Conservation (phyloP, 2,329 filamentous ascomycete genomes). For the Phaeosphaeriaceae sp. region DNA sequence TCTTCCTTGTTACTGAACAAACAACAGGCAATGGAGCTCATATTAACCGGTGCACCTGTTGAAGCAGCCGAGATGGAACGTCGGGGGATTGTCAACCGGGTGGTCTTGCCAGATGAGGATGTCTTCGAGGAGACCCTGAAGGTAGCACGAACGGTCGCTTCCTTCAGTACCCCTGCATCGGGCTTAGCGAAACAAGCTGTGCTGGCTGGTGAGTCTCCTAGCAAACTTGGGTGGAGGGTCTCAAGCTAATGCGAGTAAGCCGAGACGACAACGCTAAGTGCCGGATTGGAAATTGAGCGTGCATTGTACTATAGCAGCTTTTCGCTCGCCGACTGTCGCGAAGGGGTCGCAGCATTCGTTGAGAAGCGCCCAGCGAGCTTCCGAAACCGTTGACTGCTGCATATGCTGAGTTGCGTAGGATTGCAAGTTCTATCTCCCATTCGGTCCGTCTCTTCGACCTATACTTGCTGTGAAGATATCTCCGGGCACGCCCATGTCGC, state of each 20-base stretch:
- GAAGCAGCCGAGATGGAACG: slow-evolving; percentile 50
- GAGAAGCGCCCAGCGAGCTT: slow-evolving; percentile 46
- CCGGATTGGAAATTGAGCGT: slow-evolving; percentile 50
- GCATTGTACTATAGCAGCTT: slow-evolving; percentile 46
- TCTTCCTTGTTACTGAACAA: slow-evolving; percentile 19
- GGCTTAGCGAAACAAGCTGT: slow-evolving; percentile 56
- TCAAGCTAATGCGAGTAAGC: slow-evolving; percentile 39
- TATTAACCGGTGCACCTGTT: slow-evolving; percentile 51
- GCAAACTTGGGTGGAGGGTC: slow-evolving; percentile 11
- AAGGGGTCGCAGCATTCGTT: slow-evolving; percentile 54
- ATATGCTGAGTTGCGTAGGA: neutral
- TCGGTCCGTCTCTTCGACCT: slow-evolving; percentile 7
- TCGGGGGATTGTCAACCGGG: slow-evolving; percentile 52
- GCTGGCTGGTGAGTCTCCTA: slow-evolving; percentile 45
- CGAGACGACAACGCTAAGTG: slow-evolving; percentile 52
- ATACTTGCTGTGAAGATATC: neutral
- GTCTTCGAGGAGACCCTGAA: slow-evolving; percentile 51
- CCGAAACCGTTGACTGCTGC: slow-evolving; percentile 22
- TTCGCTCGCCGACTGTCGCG: slow-evolving; percentile 50
- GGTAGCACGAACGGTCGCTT: slow-evolving; percentile 51
- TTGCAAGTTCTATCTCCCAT: neutral
- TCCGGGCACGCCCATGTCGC: neutral
- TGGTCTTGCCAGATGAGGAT: slow-evolving; percentile 42
- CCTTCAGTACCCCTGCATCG: slow-evolving; percentile 51
- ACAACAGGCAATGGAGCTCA: slow-evolving; percentile 54